A percentile compares a stretch with the other conserved stretches of the same genome.
Conservation (phyloP, 352 stramenopile species). For the Phytophthora multivora region DNA sequence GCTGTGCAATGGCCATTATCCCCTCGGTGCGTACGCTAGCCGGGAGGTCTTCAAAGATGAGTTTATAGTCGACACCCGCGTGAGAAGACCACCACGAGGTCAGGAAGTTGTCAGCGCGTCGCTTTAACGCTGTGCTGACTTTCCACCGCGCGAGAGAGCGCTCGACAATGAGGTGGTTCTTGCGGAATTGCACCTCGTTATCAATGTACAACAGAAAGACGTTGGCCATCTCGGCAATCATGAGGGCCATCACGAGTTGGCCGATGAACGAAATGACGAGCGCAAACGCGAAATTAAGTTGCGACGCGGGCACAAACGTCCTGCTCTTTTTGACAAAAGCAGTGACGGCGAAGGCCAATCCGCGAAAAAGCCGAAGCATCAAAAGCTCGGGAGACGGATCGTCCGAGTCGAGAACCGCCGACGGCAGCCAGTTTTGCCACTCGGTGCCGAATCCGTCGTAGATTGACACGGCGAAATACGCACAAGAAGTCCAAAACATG, state of each 20-base stretch:
- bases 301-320: constrained; percentile 48
- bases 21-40: constrained; percentile 57
- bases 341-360: constrained; percentile 55
- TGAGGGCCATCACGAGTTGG: constrained; percentile 73
- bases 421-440: constrained; percentile 64
- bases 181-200: constrained; percentile 75
- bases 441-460: constrained; percentile 52
- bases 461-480: constrained; percentile 67
- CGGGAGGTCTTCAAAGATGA: constrained; percentile 58
- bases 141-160: constrained; percentile 47
- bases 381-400: constrained; percentile 38
- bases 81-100: constrained; percentile 68
- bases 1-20: constrained; percentile 44
- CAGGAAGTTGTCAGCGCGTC: constrained; percentile 47
- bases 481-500: constrained; percentile 72
- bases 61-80: constrained; percentile 58
- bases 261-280: constrained; percentile 59
- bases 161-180: constrained; percentile 68
- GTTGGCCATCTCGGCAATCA: constrained; percentile 76
- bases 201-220: constrained; percentile 65
- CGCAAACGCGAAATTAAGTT: constrained; percentile 55
- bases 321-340: constrained; percentile 66
- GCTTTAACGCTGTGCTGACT: constrained; percentile 44
- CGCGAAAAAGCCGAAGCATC: constrained; percentile 49
- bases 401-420: constrained; percentile 29